phyloP scores from a whole-genome alignment of 2,329 filamentous ascomycete species.

The Chrysoporthe austroafricana region DNA sequence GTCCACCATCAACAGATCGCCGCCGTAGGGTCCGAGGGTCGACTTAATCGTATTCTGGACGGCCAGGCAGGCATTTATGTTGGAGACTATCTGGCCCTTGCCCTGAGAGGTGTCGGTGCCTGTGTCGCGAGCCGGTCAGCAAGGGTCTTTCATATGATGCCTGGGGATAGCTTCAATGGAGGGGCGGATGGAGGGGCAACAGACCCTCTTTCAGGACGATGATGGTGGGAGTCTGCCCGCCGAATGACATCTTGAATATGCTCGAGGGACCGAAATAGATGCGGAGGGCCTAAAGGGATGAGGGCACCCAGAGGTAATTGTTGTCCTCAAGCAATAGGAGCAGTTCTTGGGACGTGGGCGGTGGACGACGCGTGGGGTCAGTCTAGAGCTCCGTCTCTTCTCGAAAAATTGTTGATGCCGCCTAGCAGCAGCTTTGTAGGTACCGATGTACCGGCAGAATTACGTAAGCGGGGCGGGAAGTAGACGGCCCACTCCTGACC shows the following conservation, averaged over 20 bases:
- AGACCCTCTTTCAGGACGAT: constrained; percentile 96
- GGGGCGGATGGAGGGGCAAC: constrained; percentile 43
- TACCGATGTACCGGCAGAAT: constrained; percentile 2
- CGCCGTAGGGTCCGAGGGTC: constrained; percentile 94
- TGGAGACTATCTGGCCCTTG: constrained; percentile 93
- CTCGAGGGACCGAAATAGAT: background rate
- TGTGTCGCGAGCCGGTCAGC: constrained; percentile 44
- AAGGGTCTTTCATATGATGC: constrained; percentile 13
- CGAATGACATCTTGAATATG: constrained; percentile 78
- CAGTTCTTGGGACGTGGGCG: constrained; percentile 11
- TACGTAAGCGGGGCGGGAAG: background rate
- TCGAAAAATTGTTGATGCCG: constrained; percentile 18
- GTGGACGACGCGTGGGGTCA: constrained; percentile 14
- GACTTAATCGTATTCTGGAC: constrained; percentile 96
- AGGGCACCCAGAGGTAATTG: background rate
- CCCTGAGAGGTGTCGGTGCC: constrained; percentile 97
- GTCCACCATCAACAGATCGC: constrained; percentile 94
- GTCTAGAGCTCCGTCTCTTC: constrained; percentile 8
- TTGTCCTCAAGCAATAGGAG: background rate
- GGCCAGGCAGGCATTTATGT: constrained; percentile 97
- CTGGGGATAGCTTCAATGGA: constrained; percentile 31
- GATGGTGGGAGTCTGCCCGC: constrained; percentile 95
- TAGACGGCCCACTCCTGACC: background rate
- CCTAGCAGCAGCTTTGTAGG: constrained; percentile 4
- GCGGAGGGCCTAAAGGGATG: background rate